Evolutionary conservation across 371 early-diverging fungal species (phyloP), one percentile per base, ranked within the genome.

Genomic region (Rhizopus delemar): DNA sequence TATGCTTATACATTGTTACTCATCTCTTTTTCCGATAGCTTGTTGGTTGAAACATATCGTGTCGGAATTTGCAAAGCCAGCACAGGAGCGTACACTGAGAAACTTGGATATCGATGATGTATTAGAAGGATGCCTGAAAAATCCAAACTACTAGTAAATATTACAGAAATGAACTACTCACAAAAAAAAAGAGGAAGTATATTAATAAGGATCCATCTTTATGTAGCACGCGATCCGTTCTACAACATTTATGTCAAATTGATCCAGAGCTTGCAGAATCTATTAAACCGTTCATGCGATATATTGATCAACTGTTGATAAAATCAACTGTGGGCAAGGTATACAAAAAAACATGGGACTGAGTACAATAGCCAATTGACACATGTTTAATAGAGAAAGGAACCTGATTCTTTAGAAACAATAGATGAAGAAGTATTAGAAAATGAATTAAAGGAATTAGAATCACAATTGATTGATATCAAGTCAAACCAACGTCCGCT

Each of bases 31-130:
- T 32, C 11, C 13, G 33, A 28, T 70, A 73, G 75, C 70, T 11
- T 76, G 71, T 38, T 81, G 77, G 75, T 33, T 81, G 13, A 71
- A 70, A 34, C 46, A 68, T 38, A 68, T 81, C 45, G 62, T 74
- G 3, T 39, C 55, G 15, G 63, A 76, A 39, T 63, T 59, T 31
- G 34, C 34, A 8, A 34, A 33, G 5, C 43, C 43, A 16, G 34
- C 46, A 9, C 41, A 41, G 3, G 41, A 66, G 2, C 58, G 57
- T 29, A 63, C 69, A 15, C 58, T 76, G n/a, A 48, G 50, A 1
- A 62, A 64, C 0, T 32, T 72, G 5, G 15, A 51, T 5, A 35
- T 80, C 8, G 73, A 77, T 16, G 73, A 74, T 49, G 63, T 80
- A 5, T 22, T 76, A 2, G 77, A 77, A 55, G 49, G 41, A n/a